Evolutionary conservation across 75 land plant genomes (phyloP).

Genomic region (Sequoia sempervirens): DNA sequence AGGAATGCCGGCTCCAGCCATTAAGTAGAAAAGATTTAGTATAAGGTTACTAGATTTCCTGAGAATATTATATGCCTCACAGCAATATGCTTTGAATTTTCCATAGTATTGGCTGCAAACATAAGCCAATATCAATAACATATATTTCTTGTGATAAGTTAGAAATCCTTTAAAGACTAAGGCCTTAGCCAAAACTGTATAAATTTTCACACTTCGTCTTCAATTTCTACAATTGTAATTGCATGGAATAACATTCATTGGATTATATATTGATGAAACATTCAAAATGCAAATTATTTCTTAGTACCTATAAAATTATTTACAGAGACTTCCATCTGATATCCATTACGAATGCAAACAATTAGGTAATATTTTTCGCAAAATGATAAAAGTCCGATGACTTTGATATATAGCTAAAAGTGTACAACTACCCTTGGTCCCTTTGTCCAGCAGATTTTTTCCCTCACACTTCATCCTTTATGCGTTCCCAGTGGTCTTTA

Average conservation of each 20-base stretch:
- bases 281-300: not conserved
- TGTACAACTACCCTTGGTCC: not conserved
- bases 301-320: not conserved
- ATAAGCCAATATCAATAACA: not conserved
- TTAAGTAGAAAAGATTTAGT: constrained; percentile 83
- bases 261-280: not conserved
- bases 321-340: not conserved
- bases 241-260: not conserved
- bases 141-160: not conserved
- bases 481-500: not conserved
- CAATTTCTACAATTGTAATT: not conserved
- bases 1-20: constrained; percentile 98
- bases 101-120: constrained; percentile 80
- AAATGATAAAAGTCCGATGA: not conserved
- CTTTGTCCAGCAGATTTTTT: not conserved
- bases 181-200: not conserved
- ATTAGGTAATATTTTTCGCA: not conserved
- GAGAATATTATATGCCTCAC: constrained; percentile 98
- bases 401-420: not conserved
- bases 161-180: not conserved
- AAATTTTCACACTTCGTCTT: not conserved
- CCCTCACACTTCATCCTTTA: not conserved
- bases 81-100: constrained; percentile 93
- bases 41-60: constrained; percentile 97
- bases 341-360: not conserved